A percentile compares a stretch with the other conserved stretches of the same genome.
phyloP scores from a whole-genome alignment of 345 rosid species.

The Barbarea vulgaris region DNA sequence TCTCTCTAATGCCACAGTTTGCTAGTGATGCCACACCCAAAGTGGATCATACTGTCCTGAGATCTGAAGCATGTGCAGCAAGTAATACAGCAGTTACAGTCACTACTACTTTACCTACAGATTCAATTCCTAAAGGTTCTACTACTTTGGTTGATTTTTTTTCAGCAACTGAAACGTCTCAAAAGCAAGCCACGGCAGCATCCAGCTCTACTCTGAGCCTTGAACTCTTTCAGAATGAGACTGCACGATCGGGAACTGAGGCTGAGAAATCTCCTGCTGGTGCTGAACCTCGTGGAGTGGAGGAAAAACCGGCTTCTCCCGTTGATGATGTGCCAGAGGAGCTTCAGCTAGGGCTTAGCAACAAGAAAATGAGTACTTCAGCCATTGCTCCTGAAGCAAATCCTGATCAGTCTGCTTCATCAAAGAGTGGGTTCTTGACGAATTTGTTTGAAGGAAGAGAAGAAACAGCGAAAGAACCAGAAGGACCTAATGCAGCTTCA shows the following conservation, averaged over 20 bases:
- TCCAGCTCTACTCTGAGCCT: conserved; percentile 39
- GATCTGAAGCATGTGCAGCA: conserved; percentile 30
- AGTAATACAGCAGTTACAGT: conserved; percentile 26
- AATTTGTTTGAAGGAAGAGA: conserved; percentile 11
- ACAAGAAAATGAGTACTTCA: conserved; percentile 36
- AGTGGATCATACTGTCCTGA: conserved; percentile 33
- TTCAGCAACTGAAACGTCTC: conserved; percentile 32
- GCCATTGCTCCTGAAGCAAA: conserved; percentile 14
- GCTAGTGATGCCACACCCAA: conserved; percentile 36
- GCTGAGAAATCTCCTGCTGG: conserved; percentile 27
- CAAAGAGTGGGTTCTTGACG: conserved; percentile 23
- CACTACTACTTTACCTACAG: conserved; percentile 30
- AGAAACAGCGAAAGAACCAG: not conserved
- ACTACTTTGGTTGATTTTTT: conserved; percentile 35
- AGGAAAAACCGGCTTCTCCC: conserved; percentile 34
- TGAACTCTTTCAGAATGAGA: conserved; percentile 42
- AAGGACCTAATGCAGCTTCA: conserved; percentile 30
- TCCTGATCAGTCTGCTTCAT: conserved; percentile 13
- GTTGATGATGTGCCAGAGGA: conserved; percentile 43
- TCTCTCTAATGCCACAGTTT: conserved; percentile 40
- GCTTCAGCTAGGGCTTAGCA: conserved; percentile 43
- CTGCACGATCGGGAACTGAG: conserved; percentile 12
- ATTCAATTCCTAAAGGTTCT: conserved; percentile 32
- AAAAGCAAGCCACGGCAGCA: conserved; percentile 33
- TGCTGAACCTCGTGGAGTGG: conserved; percentile 39